Percentiles rank a stretch among this genome's conserved stretches.
Conservation (phyloP, 148 eudicot species). For the Talinum fruticosum region DNA sequence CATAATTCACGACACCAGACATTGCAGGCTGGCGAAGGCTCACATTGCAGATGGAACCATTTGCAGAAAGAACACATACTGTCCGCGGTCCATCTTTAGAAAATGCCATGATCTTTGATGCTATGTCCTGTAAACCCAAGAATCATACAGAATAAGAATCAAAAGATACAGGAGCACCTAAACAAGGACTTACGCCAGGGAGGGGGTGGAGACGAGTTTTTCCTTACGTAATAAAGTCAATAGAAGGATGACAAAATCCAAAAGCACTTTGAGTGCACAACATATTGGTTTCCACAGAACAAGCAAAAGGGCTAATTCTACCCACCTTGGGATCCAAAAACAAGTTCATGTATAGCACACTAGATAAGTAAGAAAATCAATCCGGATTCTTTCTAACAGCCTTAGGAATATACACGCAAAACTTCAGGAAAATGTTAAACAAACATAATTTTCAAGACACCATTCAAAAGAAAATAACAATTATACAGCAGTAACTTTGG, state of each 20-base stretch:
- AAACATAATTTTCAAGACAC: neutral
- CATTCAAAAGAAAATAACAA: neutral
- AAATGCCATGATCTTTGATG: slow-evolving; percentile 61
- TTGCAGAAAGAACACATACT: slow-evolving; percentile 69
- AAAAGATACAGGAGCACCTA: neutral
- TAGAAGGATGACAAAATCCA: neutral
- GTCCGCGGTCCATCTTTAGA: slow-evolving; percentile 77
- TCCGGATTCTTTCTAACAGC: neutral
- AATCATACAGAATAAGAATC: neutral
- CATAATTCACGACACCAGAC: slow-evolving; percentile 57
- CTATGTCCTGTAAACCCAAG: slow-evolving; percentile 54
- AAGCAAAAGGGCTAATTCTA: neutral
- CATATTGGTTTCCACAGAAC: neutral
- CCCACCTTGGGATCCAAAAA: too few species aligned
- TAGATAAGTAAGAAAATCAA: neutral
- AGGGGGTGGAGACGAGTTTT: neutral
- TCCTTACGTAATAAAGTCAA: neutral
- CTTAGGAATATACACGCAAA: neutral
- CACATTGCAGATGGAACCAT: slow-evolving; percentile 69
- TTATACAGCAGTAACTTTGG: neutral
- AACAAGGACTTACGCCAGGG: neutral
- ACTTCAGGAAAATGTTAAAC: neutral
- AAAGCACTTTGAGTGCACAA: neutral
- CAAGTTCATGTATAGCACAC: neutral
- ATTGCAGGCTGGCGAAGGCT: slow-evolving; percentile 66